Evolutionary conservation across 108 stramenopile species (phyloP).

Genomic region (Asterionellopsis glacialis): DNA sequence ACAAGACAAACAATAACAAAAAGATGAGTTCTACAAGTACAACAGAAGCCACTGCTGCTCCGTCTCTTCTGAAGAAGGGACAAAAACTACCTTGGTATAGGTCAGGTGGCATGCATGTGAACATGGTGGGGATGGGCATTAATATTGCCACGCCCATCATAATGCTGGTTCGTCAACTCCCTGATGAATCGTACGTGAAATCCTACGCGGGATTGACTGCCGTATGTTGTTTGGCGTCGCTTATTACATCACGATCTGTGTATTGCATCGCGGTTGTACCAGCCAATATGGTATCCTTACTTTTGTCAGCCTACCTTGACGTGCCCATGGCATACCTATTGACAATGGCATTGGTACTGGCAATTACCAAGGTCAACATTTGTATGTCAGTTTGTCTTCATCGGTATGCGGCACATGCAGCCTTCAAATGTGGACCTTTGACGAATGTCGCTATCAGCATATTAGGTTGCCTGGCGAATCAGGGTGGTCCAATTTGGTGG

Average conservation of each 20-base stretch:
- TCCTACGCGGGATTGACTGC: neutral
- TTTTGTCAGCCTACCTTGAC: conserved; percentile 9
- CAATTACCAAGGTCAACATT: conserved; percentile 24
- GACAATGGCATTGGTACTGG: conserved; percentile 6
- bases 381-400: conserved; percentile 64
- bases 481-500: conserved; percentile 69
- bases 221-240: conserved; percentile 11
- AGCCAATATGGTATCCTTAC: conserved; percentile 22
- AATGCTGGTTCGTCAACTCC: conserved; percentile 6
- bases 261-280: conserved; percentile 44
- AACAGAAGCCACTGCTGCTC: too few species aligned
- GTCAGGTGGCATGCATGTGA: conserved; percentile 44
- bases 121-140: conserved; percentile 40
- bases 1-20: neutral
- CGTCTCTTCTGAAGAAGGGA: too few species aligned
- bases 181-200: neutral
- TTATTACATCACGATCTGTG: conserved; percentile 5
- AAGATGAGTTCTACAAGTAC: too few species aligned
- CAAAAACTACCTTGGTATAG: conserved; percentile 37
- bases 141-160: conserved; percentile 29
- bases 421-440: conserved; percentile 37
- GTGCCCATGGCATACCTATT: conserved; percentile 8
- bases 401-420: conserved; percentile 54
- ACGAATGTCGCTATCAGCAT: conserved; percentile 35
- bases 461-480: conserved; percentile 46